Percentiles rank a stretch among this genome's conserved stretches.
These are phyloP conservation scores for Xylariales sp. DNA, from an alignment of 2,329 filamentous ascomycete genomes.

Conservation along the genomic window DNA sequence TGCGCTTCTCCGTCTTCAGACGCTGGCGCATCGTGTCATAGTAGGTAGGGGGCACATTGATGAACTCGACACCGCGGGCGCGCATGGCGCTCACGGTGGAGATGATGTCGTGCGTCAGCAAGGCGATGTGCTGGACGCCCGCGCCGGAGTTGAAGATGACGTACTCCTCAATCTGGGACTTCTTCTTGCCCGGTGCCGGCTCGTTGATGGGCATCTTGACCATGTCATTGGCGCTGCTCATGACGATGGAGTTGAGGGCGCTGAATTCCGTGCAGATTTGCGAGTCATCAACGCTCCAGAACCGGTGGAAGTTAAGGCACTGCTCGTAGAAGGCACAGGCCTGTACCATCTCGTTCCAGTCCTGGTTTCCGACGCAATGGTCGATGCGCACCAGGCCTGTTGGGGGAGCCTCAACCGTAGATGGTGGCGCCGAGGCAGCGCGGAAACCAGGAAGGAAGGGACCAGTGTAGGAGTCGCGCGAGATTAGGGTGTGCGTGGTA, in stretches of 20 bases:
- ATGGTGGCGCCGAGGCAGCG: slow-evolving; percentile 37
- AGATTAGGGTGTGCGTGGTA: slow-evolving; percentile 89
- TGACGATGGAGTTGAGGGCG: slow-evolving; percentile 83
- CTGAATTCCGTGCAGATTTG: slow-evolving; percentile 92
- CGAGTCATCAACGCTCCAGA: slow-evolving; percentile 94
- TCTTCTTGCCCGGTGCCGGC: slow-evolving; percentile 83
- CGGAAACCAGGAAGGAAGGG: slow-evolving; percentile 82
- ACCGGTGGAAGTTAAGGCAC: slow-evolving; percentile 88
- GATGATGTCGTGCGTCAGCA: slow-evolving; percentile 79
- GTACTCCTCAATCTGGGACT: slow-evolving; percentile 91
- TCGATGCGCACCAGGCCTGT: slow-evolving; percentile 75
- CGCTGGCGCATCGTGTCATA: slow-evolving; percentile 73
- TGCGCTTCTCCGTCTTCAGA: slow-evolving; percentile 58
- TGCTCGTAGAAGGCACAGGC: slow-evolving; percentile 75
- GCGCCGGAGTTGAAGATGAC: slow-evolving; percentile 86
- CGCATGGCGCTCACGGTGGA: slow-evolving; percentile 70
- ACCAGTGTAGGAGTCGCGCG: slow-evolving; percentile 65
- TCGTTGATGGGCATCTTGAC: slow-evolving; percentile 99
- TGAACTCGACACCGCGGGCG: slow-evolving; percentile 89
- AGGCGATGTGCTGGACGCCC: slow-evolving; percentile 90
- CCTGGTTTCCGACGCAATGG: slow-evolving; percentile 96
- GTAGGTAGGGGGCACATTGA: slow-evolving; percentile 81
- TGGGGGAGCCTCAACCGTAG: slow-evolving; percentile 47
- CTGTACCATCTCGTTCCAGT: slow-evolving; percentile 80
- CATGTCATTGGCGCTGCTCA: slow-evolving; percentile 77